A percentile compares a stretch with the other conserved stretches of the same genome.
These are phyloP conservation scores for Beta vulgaris DNA, from an alignment of 148 eudicot genomes.

Conservation along the genomic window DNA sequence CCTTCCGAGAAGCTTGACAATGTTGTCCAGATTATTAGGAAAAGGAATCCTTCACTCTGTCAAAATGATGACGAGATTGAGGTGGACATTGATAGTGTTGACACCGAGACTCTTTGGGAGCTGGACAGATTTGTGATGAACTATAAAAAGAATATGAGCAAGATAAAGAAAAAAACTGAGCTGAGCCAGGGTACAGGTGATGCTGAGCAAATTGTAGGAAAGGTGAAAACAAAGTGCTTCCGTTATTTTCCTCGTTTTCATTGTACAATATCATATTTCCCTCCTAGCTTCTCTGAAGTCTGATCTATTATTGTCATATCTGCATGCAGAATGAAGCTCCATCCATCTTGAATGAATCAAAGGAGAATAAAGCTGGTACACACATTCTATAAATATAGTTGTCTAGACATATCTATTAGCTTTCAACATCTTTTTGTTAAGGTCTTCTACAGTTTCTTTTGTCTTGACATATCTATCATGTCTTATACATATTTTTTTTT, in stretches of 20 bases:
- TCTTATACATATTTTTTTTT: neutral
- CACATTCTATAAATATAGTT: neutral
- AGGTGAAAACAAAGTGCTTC: slow-evolving; percentile 35
- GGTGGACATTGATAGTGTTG: slow-evolving; percentile 88
- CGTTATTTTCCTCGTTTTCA: neutral
- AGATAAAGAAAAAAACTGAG: slow-evolving; percentile 72
- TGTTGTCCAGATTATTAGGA: slow-evolving; percentile 85
- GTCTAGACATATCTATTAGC: neutral
- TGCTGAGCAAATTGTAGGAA: slow-evolving; percentile 34
- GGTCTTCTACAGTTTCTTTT: too few relatives aligned
- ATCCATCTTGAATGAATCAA: slow-evolving; percentile 33
- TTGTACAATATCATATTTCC: neutral
- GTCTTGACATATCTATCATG: neutral
- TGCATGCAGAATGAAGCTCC: slow-evolving; percentile 41
- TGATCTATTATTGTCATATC: neutral
- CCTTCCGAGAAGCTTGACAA: slow-evolving; percentile 86
- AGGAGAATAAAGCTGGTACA: slow-evolving; percentile 54
- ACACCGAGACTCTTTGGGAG: slow-evolving; percentile 96
- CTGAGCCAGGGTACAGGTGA: slow-evolving; percentile 38
- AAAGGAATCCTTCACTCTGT: slow-evolving; percentile 70
- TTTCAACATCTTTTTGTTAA: neutral
- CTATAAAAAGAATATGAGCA: slow-evolving; percentile 73
- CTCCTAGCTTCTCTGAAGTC: slow-evolving; percentile 10
- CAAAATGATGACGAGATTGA: slow-evolving; percentile 93
- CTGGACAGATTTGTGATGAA: slow-evolving; percentile 87